Evolutionary conservation across 73 alveolate genomes (phyloP).

Genomic region (Paramecium biaurelia): DNA sequence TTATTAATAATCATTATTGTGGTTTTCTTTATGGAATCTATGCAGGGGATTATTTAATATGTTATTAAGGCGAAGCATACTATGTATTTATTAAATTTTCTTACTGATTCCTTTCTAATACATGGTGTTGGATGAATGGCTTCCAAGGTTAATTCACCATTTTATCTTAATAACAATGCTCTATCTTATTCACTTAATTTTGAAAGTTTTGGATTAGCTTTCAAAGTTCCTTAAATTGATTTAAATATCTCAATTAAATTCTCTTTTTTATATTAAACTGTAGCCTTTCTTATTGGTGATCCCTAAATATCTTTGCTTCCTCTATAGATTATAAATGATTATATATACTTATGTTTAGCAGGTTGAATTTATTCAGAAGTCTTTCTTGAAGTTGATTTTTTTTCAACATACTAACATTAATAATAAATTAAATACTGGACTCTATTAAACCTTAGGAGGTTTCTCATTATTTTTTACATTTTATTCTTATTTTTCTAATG

Average conservation of each 20-base stretch:
- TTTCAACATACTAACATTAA: conserved; percentile 8
- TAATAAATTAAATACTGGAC: background rate
- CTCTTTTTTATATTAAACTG: conserved; percentile 2
- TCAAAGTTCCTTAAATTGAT: background rate
- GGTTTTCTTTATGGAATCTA: conserved; percentile 20
- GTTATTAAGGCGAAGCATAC: conserved; percentile 15
- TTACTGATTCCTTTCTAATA: conserved; percentile 46
- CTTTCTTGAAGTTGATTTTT: conserved; percentile 8
- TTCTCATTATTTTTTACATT: background rate
- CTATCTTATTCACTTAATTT: conserved; percentile 15
- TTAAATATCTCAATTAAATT: background rate
- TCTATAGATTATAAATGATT: background rate
- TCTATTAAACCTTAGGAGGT: background rate
- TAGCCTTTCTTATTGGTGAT: conserved; percentile 20
- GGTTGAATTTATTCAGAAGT: background rate
- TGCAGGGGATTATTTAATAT: conserved; percentile 2
- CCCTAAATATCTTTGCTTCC: background rate
- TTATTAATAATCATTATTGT: conserved; percentile 26
- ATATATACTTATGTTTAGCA: conserved; percentile 2
- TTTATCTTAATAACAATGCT: background rate
- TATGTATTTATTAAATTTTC: background rate
- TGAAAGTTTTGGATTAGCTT: background rate
- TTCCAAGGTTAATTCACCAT: background rate
- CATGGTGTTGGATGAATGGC: conserved; percentile 36
- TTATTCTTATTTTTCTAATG: background rate